Evolutionary conservation across 352 stramenopile genomes (phyloP).

Genomic region (Phytophthora sojae): DNA sequence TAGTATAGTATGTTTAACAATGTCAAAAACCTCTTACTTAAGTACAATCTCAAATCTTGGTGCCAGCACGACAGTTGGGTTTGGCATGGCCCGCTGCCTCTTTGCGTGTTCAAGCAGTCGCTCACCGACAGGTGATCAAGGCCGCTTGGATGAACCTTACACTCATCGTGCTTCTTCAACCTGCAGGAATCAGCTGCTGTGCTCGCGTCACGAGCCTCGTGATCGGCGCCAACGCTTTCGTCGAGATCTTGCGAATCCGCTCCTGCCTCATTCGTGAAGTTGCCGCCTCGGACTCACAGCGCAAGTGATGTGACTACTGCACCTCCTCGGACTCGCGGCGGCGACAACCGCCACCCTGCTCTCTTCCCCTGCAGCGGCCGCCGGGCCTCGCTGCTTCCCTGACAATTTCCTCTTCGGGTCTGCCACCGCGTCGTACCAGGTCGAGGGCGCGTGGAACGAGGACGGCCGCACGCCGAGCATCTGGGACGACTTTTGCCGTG

Average conservation of each 20-base stretch:
- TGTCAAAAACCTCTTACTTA: too few relatives aligned
- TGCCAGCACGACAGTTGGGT: too few relatives aligned
- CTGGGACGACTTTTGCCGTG: slow-evolving; percentile 91
- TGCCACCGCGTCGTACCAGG: slow-evolving; percentile 89
- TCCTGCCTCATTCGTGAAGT: slow-evolving; percentile 15
- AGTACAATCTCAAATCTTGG: too few relatives aligned
- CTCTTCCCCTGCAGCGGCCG: slow-evolving; percentile 2
- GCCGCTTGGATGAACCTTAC: slow-evolving; percentile 26
- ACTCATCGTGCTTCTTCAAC: slow-evolving; percentile 24
- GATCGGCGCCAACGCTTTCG: not conserved
- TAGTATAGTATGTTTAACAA: too few relatives aligned
- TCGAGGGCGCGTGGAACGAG: slow-evolving; percentile 86
- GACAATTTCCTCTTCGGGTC: slow-evolving; percentile 77
- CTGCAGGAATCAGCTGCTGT: not conserved
- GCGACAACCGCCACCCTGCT: slow-evolving; percentile 1
- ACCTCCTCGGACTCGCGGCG: slow-evolving; percentile 12
- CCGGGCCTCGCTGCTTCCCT: slow-evolving; percentile 43
- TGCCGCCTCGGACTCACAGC: slow-evolving; percentile 2
- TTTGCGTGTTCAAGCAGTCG: not conserved
- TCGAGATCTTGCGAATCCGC: not conserved
- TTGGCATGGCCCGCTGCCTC: too few relatives aligned
- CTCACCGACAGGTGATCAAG: slow-evolving; percentile 1
- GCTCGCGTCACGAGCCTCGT: not conserved
- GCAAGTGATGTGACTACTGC: slow-evolving; percentile 18
- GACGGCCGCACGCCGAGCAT: slow-evolving; percentile 85